These are phyloP conservation scores for Pistacia atlantica DNA, from an alignment of 345 rosid species.

Conservation along the genomic window DNA sequence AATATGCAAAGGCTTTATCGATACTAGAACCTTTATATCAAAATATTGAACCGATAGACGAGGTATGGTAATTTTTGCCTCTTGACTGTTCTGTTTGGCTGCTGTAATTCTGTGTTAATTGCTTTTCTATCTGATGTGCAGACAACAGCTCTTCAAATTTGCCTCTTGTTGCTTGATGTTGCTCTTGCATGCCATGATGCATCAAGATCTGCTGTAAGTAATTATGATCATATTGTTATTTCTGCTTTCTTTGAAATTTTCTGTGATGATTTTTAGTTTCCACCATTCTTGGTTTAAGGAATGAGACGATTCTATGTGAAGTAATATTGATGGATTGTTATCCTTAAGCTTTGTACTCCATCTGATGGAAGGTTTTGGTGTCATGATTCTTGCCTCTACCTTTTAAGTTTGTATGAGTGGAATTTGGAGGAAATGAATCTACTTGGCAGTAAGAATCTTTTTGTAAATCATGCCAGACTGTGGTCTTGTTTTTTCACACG, in stretches of 20 bases:
- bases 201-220: slow-evolving; percentile 78
- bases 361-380: not conserved
- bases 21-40: slow-evolving; percentile 73
- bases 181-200: slow-evolving; percentile 83
- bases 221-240: slow-evolving; percentile 13
- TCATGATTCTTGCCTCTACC: not conserved
- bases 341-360: not conserved
- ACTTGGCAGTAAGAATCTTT: not conserved
- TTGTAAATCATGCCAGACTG: not conserved
- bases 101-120: slow-evolving; percentile 17
- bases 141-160: slow-evolving; percentile 84
- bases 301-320: not conserved
- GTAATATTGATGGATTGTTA: not conserved
- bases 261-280: not conserved
- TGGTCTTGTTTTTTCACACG: not conserved
- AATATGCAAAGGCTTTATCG: slow-evolving; percentile 75
- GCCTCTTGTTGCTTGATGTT: slow-evolving; percentile 84
- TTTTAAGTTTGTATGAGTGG: not conserved
- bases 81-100: slow-evolving; percentile 2
- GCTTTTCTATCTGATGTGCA: slow-evolving; percentile 40
- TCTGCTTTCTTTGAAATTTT: not conserved
- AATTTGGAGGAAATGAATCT: slow-evolving; percentile 1
- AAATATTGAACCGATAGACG: slow-evolving; percentile 81
- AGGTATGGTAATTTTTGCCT: slow-evolving; percentile 51
- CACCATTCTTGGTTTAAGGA: not conserved